Base-by-base conservation (phyloP, 495 filamentous ascomycete species). In the Cryomyces minteri region DNA sequence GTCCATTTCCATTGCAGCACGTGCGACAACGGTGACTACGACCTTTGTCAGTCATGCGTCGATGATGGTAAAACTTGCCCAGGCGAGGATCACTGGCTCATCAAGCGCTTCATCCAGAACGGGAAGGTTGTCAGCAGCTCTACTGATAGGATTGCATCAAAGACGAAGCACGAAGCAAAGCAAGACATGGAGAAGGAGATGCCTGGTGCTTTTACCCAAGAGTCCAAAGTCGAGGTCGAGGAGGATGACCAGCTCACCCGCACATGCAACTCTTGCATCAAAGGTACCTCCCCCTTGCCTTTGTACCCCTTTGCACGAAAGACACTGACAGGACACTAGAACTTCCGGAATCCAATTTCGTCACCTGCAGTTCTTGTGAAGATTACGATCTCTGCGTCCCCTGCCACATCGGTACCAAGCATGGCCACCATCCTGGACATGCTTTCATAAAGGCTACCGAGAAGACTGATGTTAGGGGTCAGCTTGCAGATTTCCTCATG, bases 341-440 rank as follows among this genome's bases (percentile, higher is more conserved):
- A 50, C 66, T 82, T 29, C 71, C 77, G 38, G 85, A 88, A 58
- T 65, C 67, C 30, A 71, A 82, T 41, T 86, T 95, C 57, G 77
- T 95, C 46, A 84, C 82, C 47, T 99, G 90, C 71, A 72, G 66
- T 7, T 66, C 69, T 38, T 99, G 90, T 58, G 79, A 83, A 4
- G 88, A 96, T 62, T 96, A 75, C 58, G 88, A 96, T 54, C 75
- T 99, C 31, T 99, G 90, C 71, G 69, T 84, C 45, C 59, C 63
- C 31, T 99, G 90, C 64, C 82, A 88, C 37, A 62, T 76, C 43
- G 70, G 64, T 40, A 69, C 79, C 58, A 76, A 76, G 52, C 90
- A 99, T 55, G 92, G 92, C 37, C 90, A 99, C 56, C 82, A 99
- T 57, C 90, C 90, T 43, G 81, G 73, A 48, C 90, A 99, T 56